phyloP scores from a whole-genome alignment of 2,329 filamentous ascomycete species.

The Paecilomyces sp. region DNA sequence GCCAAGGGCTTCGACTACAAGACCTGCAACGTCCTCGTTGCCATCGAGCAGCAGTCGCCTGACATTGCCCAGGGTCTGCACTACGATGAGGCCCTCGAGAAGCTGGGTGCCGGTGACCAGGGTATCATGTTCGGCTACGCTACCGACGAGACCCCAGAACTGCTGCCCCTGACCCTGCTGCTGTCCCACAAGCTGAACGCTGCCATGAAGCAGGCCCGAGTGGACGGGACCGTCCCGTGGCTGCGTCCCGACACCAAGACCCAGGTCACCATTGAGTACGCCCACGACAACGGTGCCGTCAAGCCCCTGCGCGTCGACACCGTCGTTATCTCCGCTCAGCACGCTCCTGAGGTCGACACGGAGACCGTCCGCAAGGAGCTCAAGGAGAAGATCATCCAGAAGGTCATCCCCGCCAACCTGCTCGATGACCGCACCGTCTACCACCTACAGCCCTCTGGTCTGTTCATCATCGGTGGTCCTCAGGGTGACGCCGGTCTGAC shows the following conservation, averaged over 20 bases:
- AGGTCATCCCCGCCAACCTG: slow-evolving; percentile 85
- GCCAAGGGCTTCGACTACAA: slow-evolving; percentile 99
- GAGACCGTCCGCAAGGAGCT: slow-evolving; percentile 92
- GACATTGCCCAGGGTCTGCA: slow-evolving; percentile 99
- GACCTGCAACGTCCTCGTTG: slow-evolving; percentile 96
- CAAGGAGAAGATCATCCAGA: slow-evolving; percentile 93
- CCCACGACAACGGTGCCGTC: slow-evolving; percentile 87
- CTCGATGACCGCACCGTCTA: slow-evolving; percentile 91
- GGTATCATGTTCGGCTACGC: slow-evolving; percentile 99
- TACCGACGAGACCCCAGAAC: slow-evolving; percentile 96
- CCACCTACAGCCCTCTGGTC: slow-evolving; percentile 97
- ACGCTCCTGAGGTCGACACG: slow-evolving; percentile 79
- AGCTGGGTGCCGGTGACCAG: slow-evolving; percentile 97
- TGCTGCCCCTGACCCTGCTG: slow-evolving; percentile 87
- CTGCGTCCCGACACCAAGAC: slow-evolving; percentile 99
- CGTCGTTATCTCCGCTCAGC: slow-evolving; percentile 93
- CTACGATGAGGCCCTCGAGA: slow-evolving; percentile 94
- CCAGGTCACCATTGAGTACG: slow-evolving; percentile 98
- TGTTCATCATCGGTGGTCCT: slow-evolving; percentile 98
- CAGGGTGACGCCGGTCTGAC: slow-evolving; percentile 98
- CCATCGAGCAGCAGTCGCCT: slow-evolving; percentile 98
- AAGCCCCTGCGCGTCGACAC: slow-evolving; percentile 90
- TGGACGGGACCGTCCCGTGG: slow-evolving; percentile 84
- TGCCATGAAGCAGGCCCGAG: slow-evolving; percentile 84
- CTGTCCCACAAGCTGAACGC: slow-evolving; percentile 96